Evolutionary conservation across 2,329 filamentous ascomycete genomes (phyloP), one percentile per base, ranked within the genome.

Genomic region (Cladosporium sp.): DNA sequence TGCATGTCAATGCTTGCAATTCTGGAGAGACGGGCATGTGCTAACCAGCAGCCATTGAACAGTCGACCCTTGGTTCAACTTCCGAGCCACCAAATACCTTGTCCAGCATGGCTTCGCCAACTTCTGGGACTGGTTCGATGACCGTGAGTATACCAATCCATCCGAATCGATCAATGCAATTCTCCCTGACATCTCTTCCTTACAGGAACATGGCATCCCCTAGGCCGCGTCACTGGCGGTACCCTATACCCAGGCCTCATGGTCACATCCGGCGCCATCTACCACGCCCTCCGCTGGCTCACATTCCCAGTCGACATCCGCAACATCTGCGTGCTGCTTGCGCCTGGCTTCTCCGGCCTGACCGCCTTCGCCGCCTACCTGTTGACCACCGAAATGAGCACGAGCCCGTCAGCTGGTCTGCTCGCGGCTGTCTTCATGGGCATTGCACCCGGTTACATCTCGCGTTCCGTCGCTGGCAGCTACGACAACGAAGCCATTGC

Each of bases 1-100:
- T 30, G 58, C 39, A 30, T 30, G 58, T 39, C 36, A 28, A 39
- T 10, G 39, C 26, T 28, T 30, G 46, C 36, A 14, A 46, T 57
- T 1, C 5, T 16, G 4, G 25, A 23, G 7, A 4, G 14, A 10
- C 23, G 21, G 25, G 60, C 46, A 51, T 10, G n/a, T 25, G 30
- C 51, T 49, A 18, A 56, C 16, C 25, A 53, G 26, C 25, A 53
- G 26, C 23, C 59, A 75, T 53, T 77, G 49, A 46, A 65, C 68
- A 99, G 94, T 99, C 82, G 95, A 99, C 81, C 95, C 95, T 39
- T 99, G 95, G 95, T 99, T 99, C 84, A 99, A 99, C 82, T 99
- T 99, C 82, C 87, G 95, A 80, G 95, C 95, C 71, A 98, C 95
- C 65, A 98, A 98, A 81, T 98, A 99, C 76, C 87, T 99, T 64